Conservation (phyloP, 495 filamentous ascomycete species). For the Penicillium flavigenum region DNA sequence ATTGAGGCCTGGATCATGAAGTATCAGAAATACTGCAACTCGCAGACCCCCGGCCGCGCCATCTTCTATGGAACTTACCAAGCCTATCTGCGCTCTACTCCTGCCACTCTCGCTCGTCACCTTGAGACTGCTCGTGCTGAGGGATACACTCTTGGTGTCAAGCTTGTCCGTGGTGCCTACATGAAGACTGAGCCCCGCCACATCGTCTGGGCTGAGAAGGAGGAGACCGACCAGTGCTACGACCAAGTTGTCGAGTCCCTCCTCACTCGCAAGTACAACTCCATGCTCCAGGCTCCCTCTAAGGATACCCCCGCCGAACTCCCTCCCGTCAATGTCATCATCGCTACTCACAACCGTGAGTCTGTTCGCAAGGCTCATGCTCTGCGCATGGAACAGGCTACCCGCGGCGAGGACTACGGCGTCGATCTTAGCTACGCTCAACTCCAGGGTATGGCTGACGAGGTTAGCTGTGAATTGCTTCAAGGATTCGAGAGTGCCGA, state of each 20-base stretch:
- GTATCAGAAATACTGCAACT: constrained; percentile 80
- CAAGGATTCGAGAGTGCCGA: constrained; percentile 46
- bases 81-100: constrained; percentile 75
- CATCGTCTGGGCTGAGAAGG: constrained; percentile 76
- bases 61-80: constrained; percentile 79
- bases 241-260: constrained; percentile 60
- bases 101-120: constrained; percentile 62
- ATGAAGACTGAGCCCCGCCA: constrained; percentile 75
- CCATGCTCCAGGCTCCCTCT: constrained; percentile 44
- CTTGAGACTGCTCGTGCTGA: constrained; percentile 63
- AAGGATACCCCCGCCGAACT: constrained; percentile 43
- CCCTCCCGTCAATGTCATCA: constrained; percentile 66
- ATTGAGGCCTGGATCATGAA: constrained; percentile 82
- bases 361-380: constrained; percentile 71
- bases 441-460: constrained; percentile 96
- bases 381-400: constrained; percentile 52
- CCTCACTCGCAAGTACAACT: constrained; percentile 55
- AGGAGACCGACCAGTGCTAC: constrained; percentile 72
- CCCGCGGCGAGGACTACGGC: constrained; percentile 39
- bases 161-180: constrained; percentile 92
- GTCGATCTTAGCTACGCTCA: constrained; percentile 80
- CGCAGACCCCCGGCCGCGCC: constrained; percentile 53
- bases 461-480: constrained; percentile 81
- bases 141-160: constrained; percentile 79
- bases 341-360: constrained; percentile 90